Evolutionary conservation across 2,329 filamentous ascomycete species (phyloP).

Genomic region (Thelonectria rubi): DNA sequence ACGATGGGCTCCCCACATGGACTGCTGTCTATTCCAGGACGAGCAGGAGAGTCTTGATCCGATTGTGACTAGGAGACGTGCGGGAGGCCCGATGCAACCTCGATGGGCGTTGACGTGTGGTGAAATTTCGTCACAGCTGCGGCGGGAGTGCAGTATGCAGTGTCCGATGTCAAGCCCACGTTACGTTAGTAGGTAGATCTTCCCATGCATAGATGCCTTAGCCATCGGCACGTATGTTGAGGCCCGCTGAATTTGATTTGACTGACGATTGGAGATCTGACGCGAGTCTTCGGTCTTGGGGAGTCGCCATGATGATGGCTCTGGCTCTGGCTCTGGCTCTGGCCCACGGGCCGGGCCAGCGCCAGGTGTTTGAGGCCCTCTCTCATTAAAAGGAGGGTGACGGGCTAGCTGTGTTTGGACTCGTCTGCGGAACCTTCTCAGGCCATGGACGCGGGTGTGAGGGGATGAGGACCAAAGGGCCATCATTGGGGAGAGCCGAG

Average conservation of each 20-base stretch:
- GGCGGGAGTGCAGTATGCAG: conserved; percentile 1
- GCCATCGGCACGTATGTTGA: not conserved
- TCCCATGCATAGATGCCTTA: not conserved
- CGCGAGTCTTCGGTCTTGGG: not conserved
- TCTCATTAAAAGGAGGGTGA: not conserved
- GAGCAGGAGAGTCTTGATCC: conserved; percentile 8
- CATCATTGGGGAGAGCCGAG: conserved; percentile 10
- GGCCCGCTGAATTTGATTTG: not conserved
- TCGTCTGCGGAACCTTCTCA: conserved; percentile 22
- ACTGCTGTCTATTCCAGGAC: conserved; percentile 12
- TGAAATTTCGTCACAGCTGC: conserved; percentile 10
- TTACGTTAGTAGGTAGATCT: conserved; percentile 3
- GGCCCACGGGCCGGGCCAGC: not conserved
- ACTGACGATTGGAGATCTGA: not conserved
- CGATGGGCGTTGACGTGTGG: conserved; percentile 14
- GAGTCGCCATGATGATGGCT: too few species aligned
- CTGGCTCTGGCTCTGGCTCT: too few species aligned
- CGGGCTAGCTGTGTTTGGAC: conserved; percentile 31
- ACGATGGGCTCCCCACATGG: conserved; percentile 15
- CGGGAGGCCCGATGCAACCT: conserved; percentile 22
- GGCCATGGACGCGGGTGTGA: conserved; percentile 18
- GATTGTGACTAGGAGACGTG: conserved; percentile 3
- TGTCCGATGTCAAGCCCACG: conserved; percentile 7
- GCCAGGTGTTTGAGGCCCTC: not conserved
- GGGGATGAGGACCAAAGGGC: not conserved